phyloP scores from a whole-genome alignment of 2,329 filamentous ascomycete species.

The Neophaeococcomyces mojaviensis region DNA sequence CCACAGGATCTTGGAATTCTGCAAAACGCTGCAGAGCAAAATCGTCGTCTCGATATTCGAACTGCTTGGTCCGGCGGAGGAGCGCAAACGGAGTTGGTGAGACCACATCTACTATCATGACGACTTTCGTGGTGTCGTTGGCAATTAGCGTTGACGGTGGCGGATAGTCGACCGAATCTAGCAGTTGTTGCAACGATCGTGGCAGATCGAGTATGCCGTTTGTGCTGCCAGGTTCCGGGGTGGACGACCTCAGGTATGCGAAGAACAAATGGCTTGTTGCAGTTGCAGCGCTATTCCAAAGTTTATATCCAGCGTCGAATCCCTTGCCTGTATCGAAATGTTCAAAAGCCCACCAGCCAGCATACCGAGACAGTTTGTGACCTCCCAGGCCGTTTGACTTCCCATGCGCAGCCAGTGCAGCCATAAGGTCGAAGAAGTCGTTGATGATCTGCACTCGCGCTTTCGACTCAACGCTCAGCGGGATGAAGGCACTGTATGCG shows the following conservation, averaged over 20 bases:
- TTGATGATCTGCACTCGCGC: slow-evolving; percentile 83
- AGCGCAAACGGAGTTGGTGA: slow-evolving; percentile 91
- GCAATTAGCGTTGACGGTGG: slow-evolving; percentile 70
- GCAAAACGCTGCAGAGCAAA: slow-evolving; percentile 76
- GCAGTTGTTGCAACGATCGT: slow-evolving; percentile 79
- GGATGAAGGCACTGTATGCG: slow-evolving; percentile 94
- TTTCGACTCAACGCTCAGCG: slow-evolving; percentile 81
- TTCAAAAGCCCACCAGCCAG: slow-evolving; percentile 98
- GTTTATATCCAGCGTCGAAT: slow-evolving; percentile 88
- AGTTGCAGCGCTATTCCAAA: slow-evolving; percentile 84
- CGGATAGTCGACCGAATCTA: slow-evolving; percentile 90
- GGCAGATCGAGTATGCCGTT: slow-evolving; percentile 80
- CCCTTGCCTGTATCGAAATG: slow-evolving; percentile 78
- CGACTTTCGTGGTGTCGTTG: slow-evolving; percentile 74
- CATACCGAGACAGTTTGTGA: slow-evolving; percentile 87
- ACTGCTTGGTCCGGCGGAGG: slow-evolving; percentile 82
- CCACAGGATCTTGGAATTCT: slow-evolving; percentile 79
- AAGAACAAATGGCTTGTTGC: slow-evolving; percentile 97
- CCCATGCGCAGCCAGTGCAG: slow-evolving; percentile 83
- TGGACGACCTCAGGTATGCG: slow-evolving; percentile 83
- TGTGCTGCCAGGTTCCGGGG: slow-evolving; percentile 64
- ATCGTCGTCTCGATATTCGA: slow-evolving; percentile 89
- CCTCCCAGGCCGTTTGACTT: slow-evolving; percentile 91
- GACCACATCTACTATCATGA: slow-evolving; percentile 94
- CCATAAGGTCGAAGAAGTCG: slow-evolving; percentile 89